These are phyloP conservation scores for Rhizophagus clarus DNA, from an alignment of 192 early-diverging fungal species.

Conservation along the genomic window DNA sequence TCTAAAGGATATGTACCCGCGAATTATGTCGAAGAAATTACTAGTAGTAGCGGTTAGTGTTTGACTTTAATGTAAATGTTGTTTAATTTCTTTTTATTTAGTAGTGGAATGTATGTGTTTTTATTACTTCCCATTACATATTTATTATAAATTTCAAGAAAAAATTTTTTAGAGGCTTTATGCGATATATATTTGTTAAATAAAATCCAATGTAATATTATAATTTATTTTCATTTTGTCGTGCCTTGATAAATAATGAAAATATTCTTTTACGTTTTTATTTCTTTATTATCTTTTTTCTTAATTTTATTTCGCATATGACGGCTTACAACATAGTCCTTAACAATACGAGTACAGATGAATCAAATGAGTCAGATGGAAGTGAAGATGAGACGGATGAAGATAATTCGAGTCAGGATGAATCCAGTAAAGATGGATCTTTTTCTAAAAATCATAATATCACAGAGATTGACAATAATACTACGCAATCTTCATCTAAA, in stretches of 20 bases:
- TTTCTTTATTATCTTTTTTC: constrained; percentile 8
- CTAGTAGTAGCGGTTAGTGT: constrained; percentile 37
- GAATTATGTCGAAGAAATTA: constrained; percentile 51
- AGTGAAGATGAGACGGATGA: background rate
- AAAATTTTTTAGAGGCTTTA: constrained; percentile 2
- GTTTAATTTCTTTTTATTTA: background rate
- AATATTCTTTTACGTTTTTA: constrained; percentile 12
- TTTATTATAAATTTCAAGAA: background rate
- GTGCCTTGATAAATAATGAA: constrained; percentile 1
- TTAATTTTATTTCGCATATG: background rate
- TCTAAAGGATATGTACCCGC: constrained; percentile 47
- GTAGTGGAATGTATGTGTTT: background rate
- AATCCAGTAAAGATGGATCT: background rate
- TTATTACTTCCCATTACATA: background rate
- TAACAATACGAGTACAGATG: background rate
- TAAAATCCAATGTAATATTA: constrained; percentile 24
- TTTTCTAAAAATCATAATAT: background rate
- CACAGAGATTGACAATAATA: background rate
- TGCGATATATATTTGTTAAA: constrained; percentile 2
- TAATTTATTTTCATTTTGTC: constrained; percentile 1
- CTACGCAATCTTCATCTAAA: background rate
- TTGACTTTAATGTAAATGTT: constrained; percentile 26
- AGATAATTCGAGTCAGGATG: background rate
- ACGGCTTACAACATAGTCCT: background rate
- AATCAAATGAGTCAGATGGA: background rate